Evolutionary conservation across 2,329 filamentous ascomycete genomes (phyloP), one percentile per base, ranked within the genome.

Genomic region (Apiospora kogelbergensis): DNA sequence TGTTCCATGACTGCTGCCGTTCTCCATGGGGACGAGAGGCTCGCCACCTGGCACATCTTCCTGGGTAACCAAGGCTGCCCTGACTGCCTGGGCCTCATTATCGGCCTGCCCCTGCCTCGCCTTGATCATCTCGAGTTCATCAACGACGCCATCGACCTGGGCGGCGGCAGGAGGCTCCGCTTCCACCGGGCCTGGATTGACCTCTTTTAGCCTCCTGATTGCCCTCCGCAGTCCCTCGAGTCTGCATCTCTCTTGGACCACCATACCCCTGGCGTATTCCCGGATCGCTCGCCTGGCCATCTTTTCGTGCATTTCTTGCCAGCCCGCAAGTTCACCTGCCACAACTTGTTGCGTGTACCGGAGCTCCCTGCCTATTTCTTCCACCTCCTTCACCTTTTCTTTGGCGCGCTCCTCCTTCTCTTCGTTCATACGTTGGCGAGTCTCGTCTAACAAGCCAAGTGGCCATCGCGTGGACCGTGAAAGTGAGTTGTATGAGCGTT

Each of bases 281-380:
- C 86, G 89, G 71, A 98, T 88, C 37, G 93, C 93, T 69, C 88
- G 88, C 70, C 90, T 84, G 1, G 93, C 94, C 81, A 93, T 89
- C 75, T 88, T 89, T 73, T 94, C 93, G 76, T 97, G 90, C 82
- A 94, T 89, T 48, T 97, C 94, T 76, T 97, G 95, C 94, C 96
- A 99, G 20, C 93, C 94, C 0, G 96, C 96, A 68, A 99, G 80
- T 81, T 99, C 96, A 1, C 90, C 87, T 7, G 97, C 95, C 30
- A 98, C 95, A 17, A 95, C 94, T 79, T 97, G 93, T 81, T 98
- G 95, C 64, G 95, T 97, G 79, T 96, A 97, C 65, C 94, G 85
- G 68, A 99, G 83, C 80, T 99, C 96, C 66, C 89, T 89, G 0
- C 91, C 91, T n/a, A 97, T 81, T 57, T 89, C 88, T 24, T 91